Percentiles rank a stretch among this genome's conserved stretches.
phyloP scores from a whole-genome alignment of 129 eudicot species.

The Tanacetum coccineum region DNA sequence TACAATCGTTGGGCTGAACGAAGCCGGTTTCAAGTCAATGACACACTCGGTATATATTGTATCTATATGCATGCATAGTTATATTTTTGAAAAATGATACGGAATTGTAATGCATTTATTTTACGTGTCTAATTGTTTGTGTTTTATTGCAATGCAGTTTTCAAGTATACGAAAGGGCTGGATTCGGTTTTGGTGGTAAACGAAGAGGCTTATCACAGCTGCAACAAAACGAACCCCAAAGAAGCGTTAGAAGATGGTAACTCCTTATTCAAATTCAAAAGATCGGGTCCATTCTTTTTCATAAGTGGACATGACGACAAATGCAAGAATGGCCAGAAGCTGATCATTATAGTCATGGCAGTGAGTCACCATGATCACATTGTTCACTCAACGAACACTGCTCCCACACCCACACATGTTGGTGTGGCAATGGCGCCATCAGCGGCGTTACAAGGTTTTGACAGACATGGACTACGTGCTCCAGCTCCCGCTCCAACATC shows the following conservation, averaged over 20 bases:
- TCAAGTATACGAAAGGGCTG: slow-evolving; percentile 52
- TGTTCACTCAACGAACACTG: neutral
- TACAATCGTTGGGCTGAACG: slow-evolving; percentile 57
- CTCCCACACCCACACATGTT: slow-evolving; percentile 11
- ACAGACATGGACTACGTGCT: neutral
- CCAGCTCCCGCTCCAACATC: slow-evolving; percentile 24
- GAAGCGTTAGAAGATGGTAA: slow-evolving; percentile 33
- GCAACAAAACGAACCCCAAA: slow-evolving; percentile 48
- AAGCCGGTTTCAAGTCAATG: slow-evolving; percentile 61
- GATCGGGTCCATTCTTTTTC: slow-evolving; percentile 62
- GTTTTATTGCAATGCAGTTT: slow-evolving; percentile 35
- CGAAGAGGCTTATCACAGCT: slow-evolving; percentile 43
- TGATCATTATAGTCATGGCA: slow-evolving; percentile 43
- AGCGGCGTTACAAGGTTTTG: slow-evolving; percentile 1
- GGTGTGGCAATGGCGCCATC: slow-evolving; percentile 18
- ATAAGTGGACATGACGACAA: slow-evolving; percentile 53
- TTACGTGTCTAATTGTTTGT: too few relatives aligned
- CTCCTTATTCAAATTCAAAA: slow-evolving; percentile 35
- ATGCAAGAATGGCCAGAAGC: slow-evolving; percentile 57
- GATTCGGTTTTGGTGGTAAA: slow-evolving; percentile 62
- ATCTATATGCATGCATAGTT: too few relatives aligned
- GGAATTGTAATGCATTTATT: too few relatives aligned
- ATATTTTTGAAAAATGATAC: too few relatives aligned
- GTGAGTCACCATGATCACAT: slow-evolving; percentile 8
- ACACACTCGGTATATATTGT: slow-evolving; percentile 37